phyloP scores from a whole-genome alignment of 2,329 filamentous ascomycete species.

The Aspergillus sp. region DNA sequence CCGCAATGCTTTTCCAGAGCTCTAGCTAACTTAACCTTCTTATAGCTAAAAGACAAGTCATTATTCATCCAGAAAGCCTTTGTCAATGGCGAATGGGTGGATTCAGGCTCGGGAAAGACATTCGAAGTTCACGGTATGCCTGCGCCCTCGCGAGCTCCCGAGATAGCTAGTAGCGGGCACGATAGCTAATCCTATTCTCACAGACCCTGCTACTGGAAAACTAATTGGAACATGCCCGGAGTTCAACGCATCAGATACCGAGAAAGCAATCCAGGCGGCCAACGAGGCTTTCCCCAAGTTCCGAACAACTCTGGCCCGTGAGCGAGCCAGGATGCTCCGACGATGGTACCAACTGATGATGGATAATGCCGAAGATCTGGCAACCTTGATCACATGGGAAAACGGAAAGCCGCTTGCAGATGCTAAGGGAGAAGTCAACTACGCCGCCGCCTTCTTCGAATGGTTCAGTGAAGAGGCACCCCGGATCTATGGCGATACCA shows the following conservation, averaged over 20 bases:
- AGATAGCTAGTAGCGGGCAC: not conserved
- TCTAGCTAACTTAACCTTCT: slow-evolving; percentile 1
- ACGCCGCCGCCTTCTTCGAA: slow-evolving; percentile 60
- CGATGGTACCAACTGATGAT: slow-evolving; percentile 69
- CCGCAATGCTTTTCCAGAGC: not conserved
- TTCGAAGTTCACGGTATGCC: slow-evolving; percentile 75
- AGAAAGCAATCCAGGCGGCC: slow-evolving; percentile 81
- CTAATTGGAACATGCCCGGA: slow-evolving; percentile 80
- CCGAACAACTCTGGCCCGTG: slow-evolving; percentile 60
- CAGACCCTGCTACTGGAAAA: slow-evolving; percentile 80
- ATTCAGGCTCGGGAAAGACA: slow-evolving; percentile 81
- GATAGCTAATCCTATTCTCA: slow-evolving; percentile 2
- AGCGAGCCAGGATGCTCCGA: slow-evolving; percentile 61
- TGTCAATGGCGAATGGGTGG: slow-evolving; percentile 90
- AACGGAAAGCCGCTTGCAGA: slow-evolving; percentile 67
- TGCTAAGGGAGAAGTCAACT: slow-evolving; percentile 58
- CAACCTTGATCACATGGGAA: slow-evolving; percentile 67
- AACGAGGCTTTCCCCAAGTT: slow-evolving; percentile 65
- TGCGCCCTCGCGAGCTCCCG: too few species aligned
- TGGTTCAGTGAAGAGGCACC: slow-evolving; percentile 66
- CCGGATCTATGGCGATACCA: slow-evolving; percentile 59
- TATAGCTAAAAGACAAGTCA: slow-evolving; percentile 71
- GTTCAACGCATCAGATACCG: slow-evolving; percentile 74
- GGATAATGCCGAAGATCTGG: slow-evolving; percentile 65
- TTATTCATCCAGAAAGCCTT: slow-evolving; percentile 83